Base-by-base conservation (phyloP, 2,329 filamentous ascomycete genomes). In the Calonectria hongkongensis region DNA sequence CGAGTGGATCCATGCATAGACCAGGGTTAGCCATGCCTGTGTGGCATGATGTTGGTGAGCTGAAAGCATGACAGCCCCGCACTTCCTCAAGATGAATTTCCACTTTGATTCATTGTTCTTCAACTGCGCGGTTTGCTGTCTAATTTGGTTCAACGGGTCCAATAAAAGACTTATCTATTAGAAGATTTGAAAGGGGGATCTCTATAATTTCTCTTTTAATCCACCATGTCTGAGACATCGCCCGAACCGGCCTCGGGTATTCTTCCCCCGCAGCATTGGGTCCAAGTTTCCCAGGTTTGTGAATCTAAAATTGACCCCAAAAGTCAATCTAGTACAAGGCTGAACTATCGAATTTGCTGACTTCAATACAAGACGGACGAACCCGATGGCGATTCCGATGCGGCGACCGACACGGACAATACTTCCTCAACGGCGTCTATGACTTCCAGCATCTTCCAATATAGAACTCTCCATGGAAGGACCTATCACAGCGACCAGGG, bases 211-310 rank as follows among this genome's bases (percentile, higher is more conserved):
- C 21, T 63, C 5, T 18, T 62, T 45, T 58, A 25, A n/a, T 47
- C 51, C 28, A 66, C 25, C 2, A 72, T 72, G 70, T 15, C 13
- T 16, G 60, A 62, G 33, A 21, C 45, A 15, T 56, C 50, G 39
- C 62, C 50, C n/a, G 70, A 66, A 1, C 16, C 54, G 12, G 18
- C 68, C 6, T 21, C 75, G 2, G 65, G 21, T 13, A 70, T 76
- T 33, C 68, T 78, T 13, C 71, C 74, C n/a, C 70, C 77, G 2
- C 51, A 78, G 8, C 76, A 79, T 27, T 79, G 77, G 77, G 70
- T 54, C 2, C 50, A 77, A n/a, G 39, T 77, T 13, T 60, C 56
- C 10, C 36, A 79, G 68, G 77, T 79, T 60, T 4, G 76, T 69
- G 1, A 8, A 51, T 0, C 13, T 39, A 1, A 50, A 1, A 50